Evolutionary conservation across 257 asterid genomes (phyloP).

Genomic region (Solanum dulcamara): DNA sequence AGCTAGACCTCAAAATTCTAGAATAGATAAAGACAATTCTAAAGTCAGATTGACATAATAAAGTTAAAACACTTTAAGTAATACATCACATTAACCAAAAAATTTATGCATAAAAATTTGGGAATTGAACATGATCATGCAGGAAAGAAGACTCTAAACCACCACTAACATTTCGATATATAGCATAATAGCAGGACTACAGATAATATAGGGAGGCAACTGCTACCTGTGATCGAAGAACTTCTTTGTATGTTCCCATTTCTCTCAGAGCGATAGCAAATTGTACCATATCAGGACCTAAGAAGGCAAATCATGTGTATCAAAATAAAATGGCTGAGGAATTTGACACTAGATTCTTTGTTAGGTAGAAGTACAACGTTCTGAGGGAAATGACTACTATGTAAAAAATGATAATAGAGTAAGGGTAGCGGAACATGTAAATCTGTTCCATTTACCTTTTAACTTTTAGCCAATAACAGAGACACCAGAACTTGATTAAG

Average conservation of each 20-base stretch:
- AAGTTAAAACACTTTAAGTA: not conserved
- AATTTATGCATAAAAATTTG: not conserved
- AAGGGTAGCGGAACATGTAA: not conserved
- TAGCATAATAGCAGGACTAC: not conserved
- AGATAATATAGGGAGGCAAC: constrained; percentile 1
- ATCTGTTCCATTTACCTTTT: not conserved
- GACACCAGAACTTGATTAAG: not conserved
- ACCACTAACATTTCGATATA: not conserved
- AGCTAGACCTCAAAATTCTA: not conserved
- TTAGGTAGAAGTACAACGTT: not conserved
- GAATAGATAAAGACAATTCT: not conserved
- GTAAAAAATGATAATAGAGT: not conserved
- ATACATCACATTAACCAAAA: not conserved
- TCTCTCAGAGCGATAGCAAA: constrained; percentile 81
- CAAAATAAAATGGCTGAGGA: constrained; percentile 3
- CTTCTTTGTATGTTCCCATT: constrained; percentile 85
- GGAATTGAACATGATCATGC: not conserved
- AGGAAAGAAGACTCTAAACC: not conserved
- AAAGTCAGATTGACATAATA: not conserved
- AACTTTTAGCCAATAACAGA: not conserved
- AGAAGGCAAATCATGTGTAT: constrained; percentile 6
- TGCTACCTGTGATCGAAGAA: constrained; percentile 81
- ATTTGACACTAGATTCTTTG: not conserved
- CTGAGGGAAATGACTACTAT: not conserved
- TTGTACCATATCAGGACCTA: constrained; percentile 90